These are phyloP conservation scores for Myriosclerotinia scirpicola DNA, from an alignment of 2,329 filamentous ascomycete species.

Conservation along the genomic window DNA sequence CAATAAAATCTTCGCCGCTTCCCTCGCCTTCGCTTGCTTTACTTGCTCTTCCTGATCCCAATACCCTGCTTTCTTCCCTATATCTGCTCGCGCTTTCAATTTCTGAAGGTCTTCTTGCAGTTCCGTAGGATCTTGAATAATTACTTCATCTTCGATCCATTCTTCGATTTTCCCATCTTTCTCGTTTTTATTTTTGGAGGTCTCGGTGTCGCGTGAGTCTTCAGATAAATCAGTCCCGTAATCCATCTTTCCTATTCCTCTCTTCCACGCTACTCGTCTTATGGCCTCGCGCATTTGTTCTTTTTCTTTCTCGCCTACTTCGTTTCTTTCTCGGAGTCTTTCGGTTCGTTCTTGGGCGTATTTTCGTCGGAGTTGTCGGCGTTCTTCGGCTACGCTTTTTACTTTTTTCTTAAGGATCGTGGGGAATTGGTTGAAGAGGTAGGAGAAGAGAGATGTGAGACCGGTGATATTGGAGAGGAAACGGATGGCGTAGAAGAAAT, in stretches of 20 bases:
- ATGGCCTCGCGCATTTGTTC: slow-evolving; percentile 17
- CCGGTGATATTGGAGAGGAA: neutral
- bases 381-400: neutral
- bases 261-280: slow-evolving; percentile 17
- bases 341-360: neutral
- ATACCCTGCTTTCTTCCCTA: slow-evolving; percentile 12
- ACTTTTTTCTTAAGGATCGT: neutral
- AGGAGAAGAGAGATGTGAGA: neutral
- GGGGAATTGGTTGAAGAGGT: neutral
- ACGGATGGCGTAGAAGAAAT: neutral
- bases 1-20: neutral
- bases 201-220: neutral
- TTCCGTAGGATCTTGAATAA: neutral
- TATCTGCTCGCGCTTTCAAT: slow-evolving; percentile 4
- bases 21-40: neutral
- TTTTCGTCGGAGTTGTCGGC: slow-evolving; percentile 12
- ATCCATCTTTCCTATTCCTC: slow-evolving; percentile 19
- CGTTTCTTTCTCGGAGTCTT: neutral
- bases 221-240: slow-evolving; percentile 15
- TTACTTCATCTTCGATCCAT: slow-evolving; percentile 20
- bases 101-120: neutral
- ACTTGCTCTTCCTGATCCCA: neutral
- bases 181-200: neutral
- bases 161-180: neutral
- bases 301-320: neutral